phyloP scores from a whole-genome alignment of 2,329 filamentous ascomycete species.

The Colletotrichum tropicale region DNA sequence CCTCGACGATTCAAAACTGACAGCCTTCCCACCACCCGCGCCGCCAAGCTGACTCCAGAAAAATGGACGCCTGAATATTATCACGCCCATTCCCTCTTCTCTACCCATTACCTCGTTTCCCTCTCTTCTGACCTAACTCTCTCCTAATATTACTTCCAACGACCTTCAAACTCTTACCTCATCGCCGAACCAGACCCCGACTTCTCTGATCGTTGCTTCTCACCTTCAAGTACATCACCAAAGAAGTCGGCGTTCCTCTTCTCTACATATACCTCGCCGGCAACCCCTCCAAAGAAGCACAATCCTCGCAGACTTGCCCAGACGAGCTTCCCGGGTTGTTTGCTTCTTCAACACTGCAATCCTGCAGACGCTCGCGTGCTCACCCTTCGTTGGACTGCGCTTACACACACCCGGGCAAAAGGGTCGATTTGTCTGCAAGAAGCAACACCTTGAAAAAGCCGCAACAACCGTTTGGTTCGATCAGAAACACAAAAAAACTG shows the following conservation, averaged over 20 bases:
- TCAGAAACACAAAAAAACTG: neutral
- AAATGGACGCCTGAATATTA: slow-evolving; percentile 8
- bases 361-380: slow-evolving; percentile 1
- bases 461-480: neutral
- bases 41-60: neutral
- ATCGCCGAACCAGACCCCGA: neutral
- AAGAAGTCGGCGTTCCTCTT: neutral
- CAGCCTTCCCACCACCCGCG: slow-evolving; percentile 14
- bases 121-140: slow-evolving; percentile 7
- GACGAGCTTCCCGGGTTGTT: neutral
- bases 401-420: neutral
- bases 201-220: neutral
- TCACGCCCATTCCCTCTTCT: neutral
- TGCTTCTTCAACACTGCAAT: neutral
- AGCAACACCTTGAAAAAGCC: neutral
- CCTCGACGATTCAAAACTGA: slow-evolving; percentile 15
- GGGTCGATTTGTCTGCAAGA: neutral
- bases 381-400: neutral
- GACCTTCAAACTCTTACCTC: slow-evolving; percentile 7
- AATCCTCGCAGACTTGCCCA: neutral
- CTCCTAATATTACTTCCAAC: slow-evolving; percentile 3
- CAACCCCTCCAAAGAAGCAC: neutral
- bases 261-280: neutral
- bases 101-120: neutral
- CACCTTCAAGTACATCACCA: neutral